phyloP scores from a whole-genome alignment of 2,329 filamentous ascomycete species.

The Aspergillus fijiensis region DNA sequence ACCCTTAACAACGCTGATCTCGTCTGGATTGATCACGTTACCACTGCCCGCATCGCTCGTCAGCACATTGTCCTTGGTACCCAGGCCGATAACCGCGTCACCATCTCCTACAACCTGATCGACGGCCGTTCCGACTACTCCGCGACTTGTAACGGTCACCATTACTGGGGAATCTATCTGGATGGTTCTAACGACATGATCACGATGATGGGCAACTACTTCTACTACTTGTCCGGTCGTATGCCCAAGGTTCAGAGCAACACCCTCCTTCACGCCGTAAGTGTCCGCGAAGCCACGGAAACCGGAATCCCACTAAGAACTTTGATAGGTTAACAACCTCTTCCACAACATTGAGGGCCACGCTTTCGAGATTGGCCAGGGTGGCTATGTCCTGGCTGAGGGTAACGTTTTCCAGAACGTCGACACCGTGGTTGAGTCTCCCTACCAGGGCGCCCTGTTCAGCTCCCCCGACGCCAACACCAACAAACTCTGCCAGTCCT shows the following conservation, averaged over 20 bases:
- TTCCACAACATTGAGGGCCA: conserved; percentile 57
- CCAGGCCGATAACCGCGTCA: conserved; percentile 55
- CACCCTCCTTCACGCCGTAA: conserved; percentile 56
- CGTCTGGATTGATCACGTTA: conserved; percentile 49
- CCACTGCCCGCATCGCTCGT: conserved; percentile 56
- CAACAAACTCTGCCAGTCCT: conserved; percentile 45
- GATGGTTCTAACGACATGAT: conserved; percentile 56
- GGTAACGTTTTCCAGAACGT: conserved; percentile 61
- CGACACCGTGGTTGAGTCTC: conserved; percentile 41
- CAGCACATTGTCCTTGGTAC: conserved; percentile 62
- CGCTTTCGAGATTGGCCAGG: conserved; percentile 55
- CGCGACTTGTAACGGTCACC: conserved; percentile 57
- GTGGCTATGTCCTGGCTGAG: conserved; percentile 53
- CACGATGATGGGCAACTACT: conserved; percentile 62
- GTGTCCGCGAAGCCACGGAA: background rate
- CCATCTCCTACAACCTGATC: conserved; percentile 60
- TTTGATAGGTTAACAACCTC: conserved; percentile 54
- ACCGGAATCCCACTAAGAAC: background rate
- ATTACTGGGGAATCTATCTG: conserved; percentile 62
- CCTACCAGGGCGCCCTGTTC: conserved; percentile 42
- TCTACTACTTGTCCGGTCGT: conserved; percentile 59
- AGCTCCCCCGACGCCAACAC: conserved; percentile 34
- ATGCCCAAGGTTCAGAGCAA: conserved; percentile 57
- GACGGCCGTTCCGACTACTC: conserved; percentile 56
- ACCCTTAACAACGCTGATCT: conserved; percentile 47